Base-by-base conservation (phyloP, 257 asterid genomes). In the Plectranthus barbatus region DNA sequence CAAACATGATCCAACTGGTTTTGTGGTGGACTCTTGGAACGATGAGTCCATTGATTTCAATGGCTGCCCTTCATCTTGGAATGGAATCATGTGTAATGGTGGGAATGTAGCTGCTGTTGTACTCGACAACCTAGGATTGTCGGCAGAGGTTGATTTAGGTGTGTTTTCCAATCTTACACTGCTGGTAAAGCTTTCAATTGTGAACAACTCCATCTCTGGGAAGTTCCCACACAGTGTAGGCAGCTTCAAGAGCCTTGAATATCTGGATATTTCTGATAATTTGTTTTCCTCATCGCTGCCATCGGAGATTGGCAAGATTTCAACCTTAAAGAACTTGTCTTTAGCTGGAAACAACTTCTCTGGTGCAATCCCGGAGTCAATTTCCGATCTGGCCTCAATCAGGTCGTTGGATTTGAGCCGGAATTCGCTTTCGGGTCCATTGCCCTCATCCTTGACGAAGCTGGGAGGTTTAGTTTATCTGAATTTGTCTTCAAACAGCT, bases 21-120 rank as follows among this genome's bases (percentile, higher is more conserved):
- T 71, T 56, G 96, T 93, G 59, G 74, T 89, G 3, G 72, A 85
- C 74, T 89, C 99, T 6, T 92, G 99, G 99, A 92, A 83, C 24
- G 99, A 92, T 39, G 97, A 92, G 65, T 89, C 99, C 15, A 92
- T 92, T 19, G 99, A 92, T 72, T 92, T 92, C 80, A 85, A 93
- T 54, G 97, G 99, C 15, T 93, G 99, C 66, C 99, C 97, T 51
- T 84, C 99, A 2, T 85, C 99, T 26, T 93, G 99, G 99, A 93
- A 93, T 63, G 99, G 99, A 47, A 89, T 93, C 29, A 87, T 87
- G 97, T 93, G 99, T 51, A 85, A 78, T 68, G 96, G 95, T 54
- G 96, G 86, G n/a, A 90, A 83, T 81, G 97, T 93, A 19, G 97
- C 95, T 4, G 99, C 87, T 0, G 94, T 93, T 72, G 94, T 82